These are phyloP conservation scores for Capsicum chinense DNA, from an alignment of 257 asterid species.

Conservation along the genomic window DNA sequence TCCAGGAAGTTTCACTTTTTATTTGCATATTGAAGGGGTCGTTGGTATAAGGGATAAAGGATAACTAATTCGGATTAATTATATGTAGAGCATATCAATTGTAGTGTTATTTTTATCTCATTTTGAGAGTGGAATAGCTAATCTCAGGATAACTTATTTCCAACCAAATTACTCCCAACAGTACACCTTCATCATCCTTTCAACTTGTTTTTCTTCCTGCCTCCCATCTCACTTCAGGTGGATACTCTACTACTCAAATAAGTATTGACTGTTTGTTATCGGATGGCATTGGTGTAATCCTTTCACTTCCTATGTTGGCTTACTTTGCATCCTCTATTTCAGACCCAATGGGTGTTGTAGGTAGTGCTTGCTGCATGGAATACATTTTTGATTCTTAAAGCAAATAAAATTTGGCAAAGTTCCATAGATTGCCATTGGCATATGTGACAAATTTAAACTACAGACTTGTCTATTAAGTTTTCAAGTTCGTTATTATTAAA, in stretches of 20 bases:
- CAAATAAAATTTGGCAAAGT: slow-evolving; percentile 11
- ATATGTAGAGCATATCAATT: no score
- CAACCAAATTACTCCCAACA: no score
- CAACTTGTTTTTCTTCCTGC: background rate
- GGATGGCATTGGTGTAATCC: background rate
- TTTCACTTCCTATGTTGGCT: no score
- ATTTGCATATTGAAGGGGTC: no score
- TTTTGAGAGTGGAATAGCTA: no score
- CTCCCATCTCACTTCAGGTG: background rate
- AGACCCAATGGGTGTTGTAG: background rate
- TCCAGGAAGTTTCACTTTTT: no score
- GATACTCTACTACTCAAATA: background rate
- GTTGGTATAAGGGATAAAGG: no score
- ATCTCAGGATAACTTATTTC: no score
- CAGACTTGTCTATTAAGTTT: slow-evolving; percentile 6
- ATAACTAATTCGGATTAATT: no score
- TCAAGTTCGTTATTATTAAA: slow-evolving; percentile 17
- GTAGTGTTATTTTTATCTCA: no score
- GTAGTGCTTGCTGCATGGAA: slow-evolving; percentile 9
- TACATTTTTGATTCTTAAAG: background rate
- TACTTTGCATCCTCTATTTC: background rate
- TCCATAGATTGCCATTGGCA: background rate
- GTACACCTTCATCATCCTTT: background rate
- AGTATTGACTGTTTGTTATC: background rate
- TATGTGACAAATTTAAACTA: background rate